A percentile compares a stretch with the other conserved stretches of the same genome.
phyloP scores from a whole-genome alignment of 2,329 filamentous ascomycete genomes.

The Pseudocercospora fuligena region DNA sequence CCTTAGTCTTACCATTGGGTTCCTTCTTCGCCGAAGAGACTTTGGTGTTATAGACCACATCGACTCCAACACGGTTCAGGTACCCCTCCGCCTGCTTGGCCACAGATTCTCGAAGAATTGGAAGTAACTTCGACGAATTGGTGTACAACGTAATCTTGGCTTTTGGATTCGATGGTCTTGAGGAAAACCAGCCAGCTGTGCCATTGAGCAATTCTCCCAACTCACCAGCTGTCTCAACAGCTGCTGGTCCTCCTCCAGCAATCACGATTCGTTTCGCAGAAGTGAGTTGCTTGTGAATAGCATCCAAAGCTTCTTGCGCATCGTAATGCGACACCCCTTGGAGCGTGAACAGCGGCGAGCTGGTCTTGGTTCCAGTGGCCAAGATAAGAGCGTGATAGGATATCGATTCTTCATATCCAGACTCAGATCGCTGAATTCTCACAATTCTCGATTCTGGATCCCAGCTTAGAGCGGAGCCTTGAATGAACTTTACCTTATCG shows the following conservation, averaged over 20 bases:
- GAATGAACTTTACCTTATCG: constrained; percentile 52
- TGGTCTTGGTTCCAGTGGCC: constrained; percentile 56
- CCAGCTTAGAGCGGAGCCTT: constrained; percentile 53
- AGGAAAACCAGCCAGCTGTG: constrained; percentile 46
- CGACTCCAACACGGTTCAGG: constrained; percentile 77
- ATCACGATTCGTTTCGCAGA: constrained; percentile 37
- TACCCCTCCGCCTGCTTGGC: constrained; percentile 51
- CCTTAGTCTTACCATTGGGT: constrained; percentile 46
- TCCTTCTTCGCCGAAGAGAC: constrained; percentile 61
- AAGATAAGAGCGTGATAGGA: constrained; percentile 59
- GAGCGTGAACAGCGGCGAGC: constrained; percentile 47
- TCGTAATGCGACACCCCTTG: constrained; percentile 38
- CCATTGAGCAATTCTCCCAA: constrained; percentile 45
- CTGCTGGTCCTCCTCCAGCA: constrained; percentile 40
- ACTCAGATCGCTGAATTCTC: constrained; percentile 39
- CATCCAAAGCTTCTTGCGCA: constrained; percentile 30
- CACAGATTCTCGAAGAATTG: constrained; percentile 45
- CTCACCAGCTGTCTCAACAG: constrained; percentile 42
- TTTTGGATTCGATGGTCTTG: constrained; percentile 41
- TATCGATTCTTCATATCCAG: constrained; percentile 41
- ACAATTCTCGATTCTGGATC: constrained; percentile 50
- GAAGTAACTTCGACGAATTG: constrained; percentile 45
- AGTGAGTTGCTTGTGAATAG: constrained; percentile 28
- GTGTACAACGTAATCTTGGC: constrained; percentile 51
- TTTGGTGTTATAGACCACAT: constrained; percentile 72